A percentile compares a stretch with the other conserved stretches of the same genome.
Evolutionary conservation across 106 monocot genomes (phyloP).

Genomic region (Dioscorea dumetorum): DNA sequence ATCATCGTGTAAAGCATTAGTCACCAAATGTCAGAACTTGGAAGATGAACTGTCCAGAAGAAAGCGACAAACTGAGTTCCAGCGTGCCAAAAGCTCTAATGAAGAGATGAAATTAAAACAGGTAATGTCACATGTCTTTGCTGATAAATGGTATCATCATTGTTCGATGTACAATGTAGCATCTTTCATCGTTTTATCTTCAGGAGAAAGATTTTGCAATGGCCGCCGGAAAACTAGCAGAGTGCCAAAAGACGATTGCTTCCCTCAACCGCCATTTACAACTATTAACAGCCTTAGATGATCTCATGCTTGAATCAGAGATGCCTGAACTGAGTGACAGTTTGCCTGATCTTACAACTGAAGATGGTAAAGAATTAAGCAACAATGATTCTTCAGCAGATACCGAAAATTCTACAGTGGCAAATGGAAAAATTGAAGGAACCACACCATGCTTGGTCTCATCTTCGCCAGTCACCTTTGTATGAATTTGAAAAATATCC

Average conservation of each 20-base stretch:
- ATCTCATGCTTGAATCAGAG: constrained; percentile 21
- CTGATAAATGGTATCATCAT: no score
- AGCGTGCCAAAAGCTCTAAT: constrained; percentile 15
- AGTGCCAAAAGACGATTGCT: constrained; percentile 81
- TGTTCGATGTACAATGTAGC: neutral
- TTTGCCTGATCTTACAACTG: constrained; percentile 1
- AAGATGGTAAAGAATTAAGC: neutral
- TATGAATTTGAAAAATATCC: constrained; percentile 6
- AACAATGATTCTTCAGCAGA: constrained; percentile 1
- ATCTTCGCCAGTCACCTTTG: neutral
- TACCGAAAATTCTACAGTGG: neutral
- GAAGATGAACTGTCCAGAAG: constrained; percentile 22
- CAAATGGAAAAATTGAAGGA: constrained; percentile 3
- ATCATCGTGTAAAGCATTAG: constrained; percentile 13
- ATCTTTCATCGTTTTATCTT: neutral
- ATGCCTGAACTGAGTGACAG: constrained; percentile 9
- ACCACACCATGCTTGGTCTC: constrained; percentile 4
- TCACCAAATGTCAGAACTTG: constrained; percentile 24
- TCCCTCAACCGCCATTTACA: constrained; percentile 54
- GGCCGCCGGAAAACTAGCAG: constrained; percentile 58
- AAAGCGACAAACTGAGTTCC: constrained; percentile 19
- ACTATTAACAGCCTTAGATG: constrained; percentile 44
- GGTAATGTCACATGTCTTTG: constrained; percentile 13
- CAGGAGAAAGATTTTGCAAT: constrained; percentile 54
- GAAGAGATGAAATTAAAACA: constrained; percentile 28